Conservation (phyloP, 345 rosid genomes). For the Fremontodendron californicum region DNA sequence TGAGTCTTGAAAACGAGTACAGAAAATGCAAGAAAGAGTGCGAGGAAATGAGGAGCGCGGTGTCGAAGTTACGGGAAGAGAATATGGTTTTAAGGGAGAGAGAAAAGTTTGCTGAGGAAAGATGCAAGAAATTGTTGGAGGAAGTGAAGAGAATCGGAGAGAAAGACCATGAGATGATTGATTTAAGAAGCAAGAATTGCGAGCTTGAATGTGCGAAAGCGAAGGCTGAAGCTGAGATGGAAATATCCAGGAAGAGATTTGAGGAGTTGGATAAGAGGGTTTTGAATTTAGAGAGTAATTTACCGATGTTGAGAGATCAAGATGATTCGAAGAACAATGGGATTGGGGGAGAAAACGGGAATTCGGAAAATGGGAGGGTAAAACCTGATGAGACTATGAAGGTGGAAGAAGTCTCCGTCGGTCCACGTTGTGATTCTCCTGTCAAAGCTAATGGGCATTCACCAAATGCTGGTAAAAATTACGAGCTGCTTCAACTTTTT, state of each 20-base stretch:
- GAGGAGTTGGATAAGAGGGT: conserved; percentile 20
- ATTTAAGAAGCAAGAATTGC: conserved; percentile 3
- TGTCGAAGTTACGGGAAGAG: conserved; percentile 7
- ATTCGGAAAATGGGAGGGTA: background rate
- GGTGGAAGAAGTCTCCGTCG: background rate
- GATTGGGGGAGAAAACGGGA: background rate
- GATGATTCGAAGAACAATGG: background rate
- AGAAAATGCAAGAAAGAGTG: background rate
- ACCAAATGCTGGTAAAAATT: conserved; percentile 1
- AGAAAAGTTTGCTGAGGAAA: background rate
- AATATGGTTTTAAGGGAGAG: background rate
- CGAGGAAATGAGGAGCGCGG: background rate
- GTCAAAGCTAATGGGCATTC: background rate
- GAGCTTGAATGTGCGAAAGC: conserved; percentile 15
- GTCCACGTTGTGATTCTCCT: background rate
- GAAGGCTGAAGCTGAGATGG: conserved; percentile 10
- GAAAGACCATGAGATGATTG: background rate
- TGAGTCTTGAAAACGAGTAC: background rate
- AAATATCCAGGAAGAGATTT: conserved; percentile 14
- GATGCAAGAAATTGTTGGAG: background rate
- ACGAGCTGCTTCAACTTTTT: background rate
- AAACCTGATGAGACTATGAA: background rate
- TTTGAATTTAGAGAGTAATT: conserved; percentile 19
- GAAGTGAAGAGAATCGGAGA: background rate
- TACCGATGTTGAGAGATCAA: background rate